A percentile compares a stretch with the other conserved stretches of the same genome.
phyloP scores from a whole-genome alignment of 495 filamentous ascomycete genomes.

The Neurospora sp. region DNA sequence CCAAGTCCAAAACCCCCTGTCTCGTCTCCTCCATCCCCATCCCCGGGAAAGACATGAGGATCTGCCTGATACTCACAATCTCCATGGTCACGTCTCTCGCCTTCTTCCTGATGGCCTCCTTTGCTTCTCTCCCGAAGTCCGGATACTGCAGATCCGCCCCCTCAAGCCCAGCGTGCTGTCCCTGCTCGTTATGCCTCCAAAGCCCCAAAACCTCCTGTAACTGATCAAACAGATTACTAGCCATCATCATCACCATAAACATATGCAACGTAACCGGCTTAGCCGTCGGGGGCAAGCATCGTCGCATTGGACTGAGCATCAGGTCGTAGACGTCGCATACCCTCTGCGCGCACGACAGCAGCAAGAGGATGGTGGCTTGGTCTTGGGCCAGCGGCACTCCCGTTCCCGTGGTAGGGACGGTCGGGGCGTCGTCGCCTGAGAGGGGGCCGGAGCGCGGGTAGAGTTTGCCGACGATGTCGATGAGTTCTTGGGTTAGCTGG shows the following conservation, averaged over 20 bases:
- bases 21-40: neutral
- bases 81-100: neutral
- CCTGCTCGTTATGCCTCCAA: neutral
- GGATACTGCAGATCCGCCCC: neutral
- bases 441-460: neutral
- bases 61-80: neutral
- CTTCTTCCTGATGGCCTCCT: neutral
- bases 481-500: conserved; percentile 1
- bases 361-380: neutral
- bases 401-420: neutral
- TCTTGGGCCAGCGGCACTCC: neutral
- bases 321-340: conserved; percentile 3
- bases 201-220: conserved; percentile 2
- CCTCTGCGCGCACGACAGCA: conserved; percentile 3
- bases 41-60: neutral
- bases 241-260: conserved; percentile 6
- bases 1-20: neutral
- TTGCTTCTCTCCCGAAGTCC: conserved; percentile 1
- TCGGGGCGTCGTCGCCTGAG: neutral
- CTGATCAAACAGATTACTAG: conserved; percentile 6
- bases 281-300: neutral
- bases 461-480: conserved; percentile 1
- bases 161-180: neutral
- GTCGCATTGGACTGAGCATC: neutral
- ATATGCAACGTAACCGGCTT: conserved; percentile 2